A percentile compares a stretch with the other conserved stretches of the same genome.
Evolutionary conservation across 2,329 filamentous ascomycete genomes (phyloP).

Genomic region (Nigrospora sphaerica): DNA sequence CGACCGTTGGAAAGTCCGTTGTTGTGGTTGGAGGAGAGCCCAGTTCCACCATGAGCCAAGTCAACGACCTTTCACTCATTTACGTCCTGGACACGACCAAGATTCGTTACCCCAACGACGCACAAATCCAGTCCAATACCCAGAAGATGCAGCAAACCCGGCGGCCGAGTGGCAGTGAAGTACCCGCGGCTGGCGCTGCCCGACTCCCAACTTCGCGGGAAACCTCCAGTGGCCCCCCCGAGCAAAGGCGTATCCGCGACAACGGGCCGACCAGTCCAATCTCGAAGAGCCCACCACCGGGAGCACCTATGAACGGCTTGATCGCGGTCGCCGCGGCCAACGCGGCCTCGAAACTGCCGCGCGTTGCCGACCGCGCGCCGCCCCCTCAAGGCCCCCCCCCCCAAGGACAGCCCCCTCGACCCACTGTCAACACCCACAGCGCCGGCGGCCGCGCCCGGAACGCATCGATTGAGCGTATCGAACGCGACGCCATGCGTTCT

Average conservation of each 20-base stretch:
- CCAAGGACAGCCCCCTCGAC: constrained; percentile 46
- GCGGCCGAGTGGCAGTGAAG: constrained; percentile 33
- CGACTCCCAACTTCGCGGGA: constrained; percentile 40
- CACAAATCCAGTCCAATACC: constrained; percentile 31
- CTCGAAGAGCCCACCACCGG: constrained; percentile 19
- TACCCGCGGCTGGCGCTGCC: constrained; percentile 6
- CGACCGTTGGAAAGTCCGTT: constrained; percentile 83
- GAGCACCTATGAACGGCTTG: neutral
- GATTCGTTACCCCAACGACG: constrained; percentile 89
- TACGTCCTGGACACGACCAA: constrained; percentile 94
- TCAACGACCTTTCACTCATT: constrained; percentile 77
- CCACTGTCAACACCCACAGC: constrained; percentile 30
- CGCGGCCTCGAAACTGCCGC: constrained; percentile 31
- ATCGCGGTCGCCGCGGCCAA: constrained; percentile 12
- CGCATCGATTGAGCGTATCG: constrained; percentile 39
- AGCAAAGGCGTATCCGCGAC: constrained; percentile 32
- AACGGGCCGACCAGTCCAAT: constrained; percentile 19
- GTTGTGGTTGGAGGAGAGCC: constrained; percentile 92
- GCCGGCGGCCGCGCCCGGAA: constrained; percentile 37
- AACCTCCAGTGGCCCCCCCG: constrained; percentile 45
- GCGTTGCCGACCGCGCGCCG: constrained; percentile 26
- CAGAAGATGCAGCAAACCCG: constrained; percentile 32
- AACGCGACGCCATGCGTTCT: constrained; percentile 22
- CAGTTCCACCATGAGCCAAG: constrained; percentile 74
- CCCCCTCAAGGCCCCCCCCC: constrained; percentile 44